Evolutionary conservation across 305 asterid genomes (phyloP), one percentile per base, ranked within the genome.

Genomic region (Rubia balearica): DNA sequence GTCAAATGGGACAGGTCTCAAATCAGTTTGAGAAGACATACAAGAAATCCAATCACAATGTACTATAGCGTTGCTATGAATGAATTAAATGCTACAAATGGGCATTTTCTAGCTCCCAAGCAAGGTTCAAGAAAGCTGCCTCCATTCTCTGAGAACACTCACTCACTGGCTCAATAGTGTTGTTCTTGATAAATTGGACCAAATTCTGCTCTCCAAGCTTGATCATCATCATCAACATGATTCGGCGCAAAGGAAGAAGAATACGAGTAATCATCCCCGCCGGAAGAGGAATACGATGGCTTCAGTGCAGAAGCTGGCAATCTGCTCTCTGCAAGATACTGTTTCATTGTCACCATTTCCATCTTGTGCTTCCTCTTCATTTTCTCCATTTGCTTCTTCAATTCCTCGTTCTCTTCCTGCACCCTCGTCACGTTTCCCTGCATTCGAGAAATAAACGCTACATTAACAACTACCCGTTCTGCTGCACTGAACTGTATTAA

Each of bases 181-280:
- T 92, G 90, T 41, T 93, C 95, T 80, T 94, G 99, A 79, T 94
- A 94, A 55, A 88, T 94, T 64, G 99, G 87, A 43, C 99, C 99
- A 68, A 94, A 94, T 79, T 94, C 98, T 22, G 95, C 98, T 76
- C 93, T 87, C 99, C 99, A 94, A 11, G 97, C 96, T 79, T 91
- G 89, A 78, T 93, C 98, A 73, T 93, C 89, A 62, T 80, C 88
- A 62, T 80, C 87, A 24, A 24, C 3, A 27, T 27, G 30, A 45
- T 51, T 51, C 11, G 82, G 85, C 19, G 56, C 64, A 56, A 75
- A 46, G 60, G 81, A 68, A 24, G 76, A 56, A 17, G 70, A 55
- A 22, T 74, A 76, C 2, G 3, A 27, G 30, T 27, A 1, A 17
- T 84, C 71, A 24, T 51, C n/a, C 70, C 61, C 53, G 45, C 78